Evolutionary conservation across 1,284 basidiomycete species (phyloP).

Genomic region (Trichosporon sp.): DNA sequence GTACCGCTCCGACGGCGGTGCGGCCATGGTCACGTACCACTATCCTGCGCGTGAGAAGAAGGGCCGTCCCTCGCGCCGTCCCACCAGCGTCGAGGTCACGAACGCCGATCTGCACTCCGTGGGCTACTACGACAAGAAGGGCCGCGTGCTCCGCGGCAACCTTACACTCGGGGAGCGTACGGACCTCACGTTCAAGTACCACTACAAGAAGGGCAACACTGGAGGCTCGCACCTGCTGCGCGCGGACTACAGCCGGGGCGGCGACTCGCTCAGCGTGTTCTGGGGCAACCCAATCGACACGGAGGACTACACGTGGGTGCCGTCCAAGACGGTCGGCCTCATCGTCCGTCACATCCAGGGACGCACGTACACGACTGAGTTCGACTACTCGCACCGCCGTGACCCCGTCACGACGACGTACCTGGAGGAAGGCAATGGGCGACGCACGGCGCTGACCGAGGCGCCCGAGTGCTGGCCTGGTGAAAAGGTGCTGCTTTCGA

Average conservation of each 20-base stretch:
- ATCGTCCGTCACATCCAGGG: conserved; percentile 20
- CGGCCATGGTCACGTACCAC: conserved; percentile 14
- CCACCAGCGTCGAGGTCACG: conserved; percentile 1
- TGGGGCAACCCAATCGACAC: conserved; percentile 25
- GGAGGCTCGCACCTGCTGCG: conserved; percentile 22
- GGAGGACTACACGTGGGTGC: conserved; percentile 26
- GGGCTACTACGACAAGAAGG: conserved; percentile 23
- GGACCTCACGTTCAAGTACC: conserved; percentile 21
- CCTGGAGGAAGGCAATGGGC: conserved; percentile 19
- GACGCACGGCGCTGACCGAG: conserved; percentile 20
- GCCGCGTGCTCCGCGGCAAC: conserved; percentile 21
- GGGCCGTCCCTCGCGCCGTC: conserved; percentile 23
- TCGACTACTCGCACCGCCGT: conserved; percentile 24
- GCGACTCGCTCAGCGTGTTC: conserved; percentile 23
- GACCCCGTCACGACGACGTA: conserved; percentile 23
- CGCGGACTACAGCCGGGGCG: conserved; percentile 19
- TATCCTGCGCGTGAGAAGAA: background rate
- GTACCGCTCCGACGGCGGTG: conserved; percentile 2
- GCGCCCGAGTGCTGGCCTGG: conserved; percentile 1
- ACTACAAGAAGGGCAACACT: conserved; percentile 23
- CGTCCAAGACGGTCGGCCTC: conserved; percentile 25
- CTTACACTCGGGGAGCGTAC: conserved; percentile 11
- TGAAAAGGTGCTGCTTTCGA: conserved; percentile 12
- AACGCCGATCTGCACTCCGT: conserved; percentile 6
- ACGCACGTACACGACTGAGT: conserved; percentile 23